Evolutionary conservation across 306 rosid species (phyloP), one percentile per base, ranked within the genome.

Genomic region (Ormosia emarginata): DNA sequence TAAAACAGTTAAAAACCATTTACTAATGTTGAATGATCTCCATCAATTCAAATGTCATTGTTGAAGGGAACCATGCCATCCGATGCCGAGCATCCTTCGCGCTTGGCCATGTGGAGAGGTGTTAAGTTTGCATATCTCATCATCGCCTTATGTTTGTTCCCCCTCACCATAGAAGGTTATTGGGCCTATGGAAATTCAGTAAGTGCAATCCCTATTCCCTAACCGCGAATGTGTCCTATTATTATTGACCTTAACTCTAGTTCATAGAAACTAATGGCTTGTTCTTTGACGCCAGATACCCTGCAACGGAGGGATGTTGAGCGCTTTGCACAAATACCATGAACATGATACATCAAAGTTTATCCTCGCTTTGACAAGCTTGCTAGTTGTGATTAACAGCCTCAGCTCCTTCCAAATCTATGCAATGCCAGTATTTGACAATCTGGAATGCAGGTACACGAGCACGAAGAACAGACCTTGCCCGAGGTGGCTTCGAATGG

Each of bases 351-450:
- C 89, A 41, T 61, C 97, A 53, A 90, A 81, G 61, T 49, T 53
- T 29, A 73, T 88, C 44, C 41, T 92, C 1, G 90, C 91, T 47
- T 58, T 84, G 52, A 79, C 87, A 34, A 85, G 91, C 85, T 34
- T 89, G 81, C 71, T 86, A 41, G 91, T 92, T 8, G 91, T 89
- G 62, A 74, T 92, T 15, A 87, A 89, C 88, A 67, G 95, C 70
- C 80, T 94, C 4, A 85, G 92, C 82, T 89, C 97, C 12, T 90
- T 94, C 77, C 97, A 90, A 78, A 90, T 90, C 66, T 92, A 92
- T 70, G 95, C 91, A 71, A 90, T 90, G 93, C 98, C 92, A 1
- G 91, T 92, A 1, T 90, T 90, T 52, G 97, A 94, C 88, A 90
- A 94, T 52, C 49, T 94, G 44, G 97, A 94, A 75, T 81, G 53